A percentile compares a stretch with the other conserved stretches of the same genome.
These are phyloP conservation scores for Acanthamoeba culbertsoni DNA, from an alignment of 208 protist species.

Conservation along the genomic window DNA sequence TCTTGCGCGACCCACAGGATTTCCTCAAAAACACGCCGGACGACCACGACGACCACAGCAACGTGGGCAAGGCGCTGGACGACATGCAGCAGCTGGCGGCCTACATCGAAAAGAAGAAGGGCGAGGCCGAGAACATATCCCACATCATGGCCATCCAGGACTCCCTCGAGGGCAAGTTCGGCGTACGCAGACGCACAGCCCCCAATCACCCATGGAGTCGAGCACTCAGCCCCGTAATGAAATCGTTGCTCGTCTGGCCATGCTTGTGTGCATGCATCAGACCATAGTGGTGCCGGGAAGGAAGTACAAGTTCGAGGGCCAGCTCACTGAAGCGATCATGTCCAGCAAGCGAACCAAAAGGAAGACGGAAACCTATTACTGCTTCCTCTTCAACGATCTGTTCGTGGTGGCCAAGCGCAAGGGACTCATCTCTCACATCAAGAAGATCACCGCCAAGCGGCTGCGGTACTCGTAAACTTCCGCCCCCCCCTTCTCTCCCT, in stretches of 20 bases:
- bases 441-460: slow-evolving; percentile 48
- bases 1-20: background rate
- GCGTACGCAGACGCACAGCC: background rate
- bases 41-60: background rate
- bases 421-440: slow-evolving; percentile 36
- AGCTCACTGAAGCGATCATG: background rate
- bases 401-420: slow-evolving; percentile 33
- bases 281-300: background rate
- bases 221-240: background rate
- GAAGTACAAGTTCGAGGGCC: slow-evolving; percentile 31
- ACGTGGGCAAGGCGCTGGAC: background rate
- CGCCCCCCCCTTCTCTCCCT: background rate
- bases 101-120: slow-evolving; percentile 51
- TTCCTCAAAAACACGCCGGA: background rate
- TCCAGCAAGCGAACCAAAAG: background rate
- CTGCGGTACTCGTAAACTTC: background rate
- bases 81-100: background rate
- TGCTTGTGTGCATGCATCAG: background rate
- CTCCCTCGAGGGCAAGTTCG: background rate
- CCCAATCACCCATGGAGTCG: too few relatives aligned
- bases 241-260: background rate
- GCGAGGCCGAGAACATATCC: slow-evolving; percentile 23
- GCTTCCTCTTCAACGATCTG: slow-evolving; percentile 41
- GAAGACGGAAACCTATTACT: background rate
- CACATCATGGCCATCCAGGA: slow-evolving; percentile 51